These are phyloP conservation scores for Glycine latifolia DNA, from an alignment of 306 rosid species.

Conservation along the genomic window DNA sequence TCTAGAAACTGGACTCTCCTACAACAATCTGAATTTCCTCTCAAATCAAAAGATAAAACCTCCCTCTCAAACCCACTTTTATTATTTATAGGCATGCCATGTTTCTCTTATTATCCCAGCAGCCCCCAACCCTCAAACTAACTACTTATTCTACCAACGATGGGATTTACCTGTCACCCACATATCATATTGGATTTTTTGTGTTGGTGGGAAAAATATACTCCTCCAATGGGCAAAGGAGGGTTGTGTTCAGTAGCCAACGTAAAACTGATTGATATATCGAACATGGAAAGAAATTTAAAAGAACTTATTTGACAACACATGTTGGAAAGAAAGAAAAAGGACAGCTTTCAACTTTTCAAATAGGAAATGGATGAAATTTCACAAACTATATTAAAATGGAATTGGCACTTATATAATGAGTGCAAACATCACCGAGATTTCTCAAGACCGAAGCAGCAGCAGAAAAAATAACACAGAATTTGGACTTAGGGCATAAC, in stretches of 20 bases:
- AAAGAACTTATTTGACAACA: not conserved
- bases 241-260: not conserved
- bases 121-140: not conserved
- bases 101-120: not conserved
- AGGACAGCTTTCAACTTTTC: not conserved
- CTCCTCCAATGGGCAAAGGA: not conserved
- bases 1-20: no score
- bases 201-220: not conserved
- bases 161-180: not conserved
- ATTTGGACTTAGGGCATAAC: not conserved
- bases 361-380: not conserved
- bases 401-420: not conserved
- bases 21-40: no score
- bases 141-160: not conserved
- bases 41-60: not conserved
- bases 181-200: not conserved
- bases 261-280: not conserved
- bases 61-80: not conserved
- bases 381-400: not conserved
- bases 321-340: not conserved
- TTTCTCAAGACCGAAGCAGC: constrained; percentile 27
- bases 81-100: not conserved
- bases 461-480: constrained; percentile 8
- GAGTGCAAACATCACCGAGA: not conserved
- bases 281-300: not conserved